Conservation (phyloP, 306 rosid species). For the Hippophae rhamnoides region DNA sequence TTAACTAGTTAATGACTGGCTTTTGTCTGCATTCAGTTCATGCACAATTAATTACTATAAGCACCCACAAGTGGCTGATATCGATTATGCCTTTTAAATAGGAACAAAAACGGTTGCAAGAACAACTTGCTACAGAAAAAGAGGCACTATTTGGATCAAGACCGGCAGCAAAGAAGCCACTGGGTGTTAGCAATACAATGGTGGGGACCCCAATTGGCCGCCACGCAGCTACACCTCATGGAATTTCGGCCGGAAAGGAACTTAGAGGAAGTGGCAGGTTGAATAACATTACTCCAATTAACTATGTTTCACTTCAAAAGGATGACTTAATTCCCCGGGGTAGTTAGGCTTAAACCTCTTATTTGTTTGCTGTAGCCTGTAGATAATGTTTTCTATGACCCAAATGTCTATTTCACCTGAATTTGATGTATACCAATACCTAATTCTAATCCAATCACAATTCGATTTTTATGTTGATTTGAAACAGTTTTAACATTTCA, state of each 20-base stretch:
- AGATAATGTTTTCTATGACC: too few species aligned
- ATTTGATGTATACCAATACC: too few species aligned
- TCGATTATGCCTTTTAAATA: slow-evolving; percentile 12
- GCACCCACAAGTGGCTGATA: not conserved
- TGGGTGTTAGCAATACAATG: slow-evolving; percentile 52
- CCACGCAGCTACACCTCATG: slow-evolving; percentile 38
- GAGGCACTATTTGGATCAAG: slow-evolving; percentile 68
- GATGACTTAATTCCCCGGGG: slow-evolving; percentile 45
- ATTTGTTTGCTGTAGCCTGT: too few species aligned
- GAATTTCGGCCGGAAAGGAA: slow-evolving; percentile 43
- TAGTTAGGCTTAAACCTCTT: slow-evolving; percentile 12
- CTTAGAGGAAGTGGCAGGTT: slow-evolving; percentile 56
- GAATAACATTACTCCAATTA: slow-evolving; percentile 45
- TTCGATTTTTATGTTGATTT: too few species aligned
- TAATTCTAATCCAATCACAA: too few species aligned
- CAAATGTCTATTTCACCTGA: too few species aligned
- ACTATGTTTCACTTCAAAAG: slow-evolving; percentile 79
- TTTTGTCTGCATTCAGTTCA: too few species aligned
- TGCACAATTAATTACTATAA: too few species aligned
- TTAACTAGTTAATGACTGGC: too few species aligned
- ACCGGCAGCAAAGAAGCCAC: slow-evolving; percentile 63
- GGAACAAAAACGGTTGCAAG: slow-evolving; percentile 72
- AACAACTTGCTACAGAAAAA: slow-evolving; percentile 58
- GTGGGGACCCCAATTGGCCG: slow-evolving; percentile 63
- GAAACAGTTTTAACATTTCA: too few species aligned